Evolutionary conservation across 345 rosid genomes (phyloP).

Genomic region (Boechera divaricarpa): DNA sequence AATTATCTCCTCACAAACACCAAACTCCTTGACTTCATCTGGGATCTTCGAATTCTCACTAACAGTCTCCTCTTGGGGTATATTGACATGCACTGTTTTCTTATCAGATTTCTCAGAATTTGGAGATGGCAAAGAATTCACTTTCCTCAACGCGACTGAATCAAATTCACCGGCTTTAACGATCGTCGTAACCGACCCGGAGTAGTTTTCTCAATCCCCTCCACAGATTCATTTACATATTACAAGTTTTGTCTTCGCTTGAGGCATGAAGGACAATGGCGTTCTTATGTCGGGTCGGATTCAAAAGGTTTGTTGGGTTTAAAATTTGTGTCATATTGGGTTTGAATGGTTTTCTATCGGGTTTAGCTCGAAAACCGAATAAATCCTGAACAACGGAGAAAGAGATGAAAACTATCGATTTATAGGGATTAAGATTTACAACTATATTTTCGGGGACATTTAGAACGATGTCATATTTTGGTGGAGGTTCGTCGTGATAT

Average conservation of each 20-base stretch:
- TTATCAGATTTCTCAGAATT: constrained; percentile 39
- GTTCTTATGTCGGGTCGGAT: background rate
- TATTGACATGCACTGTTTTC: constrained; percentile 49
- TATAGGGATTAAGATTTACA: too few relatives aligned
- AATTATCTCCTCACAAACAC: constrained; percentile 58
- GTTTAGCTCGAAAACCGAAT: too few relatives aligned
- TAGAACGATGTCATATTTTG: too few relatives aligned
- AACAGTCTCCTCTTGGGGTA: constrained; percentile 38
- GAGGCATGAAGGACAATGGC: constrained; percentile 55
- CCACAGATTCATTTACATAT: constrained; percentile 42
- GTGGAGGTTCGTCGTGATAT: too few relatives aligned
- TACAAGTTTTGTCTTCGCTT: background rate
- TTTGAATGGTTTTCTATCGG: too few relatives aligned
- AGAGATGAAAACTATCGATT: too few relatives aligned
- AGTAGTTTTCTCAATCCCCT: constrained; percentile 52
- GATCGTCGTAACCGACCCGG: constrained; percentile 49
- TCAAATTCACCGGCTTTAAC: constrained; percentile 46
- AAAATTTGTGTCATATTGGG: too few relatives aligned
- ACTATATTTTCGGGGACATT: too few relatives aligned
- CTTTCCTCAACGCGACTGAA: constrained; percentile 42
- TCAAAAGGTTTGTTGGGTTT: too few relatives aligned
- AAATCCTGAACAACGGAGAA: too few relatives aligned
- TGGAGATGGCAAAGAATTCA: constrained; percentile 46
- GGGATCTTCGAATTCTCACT: constrained; percentile 44
- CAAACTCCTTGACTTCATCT: constrained; percentile 57